Evolutionary conservation across 1,284 basidiomycete genomes (phyloP), one percentile per base, ranked within the genome.

Genomic region (Butyriboletus regius): DNA sequence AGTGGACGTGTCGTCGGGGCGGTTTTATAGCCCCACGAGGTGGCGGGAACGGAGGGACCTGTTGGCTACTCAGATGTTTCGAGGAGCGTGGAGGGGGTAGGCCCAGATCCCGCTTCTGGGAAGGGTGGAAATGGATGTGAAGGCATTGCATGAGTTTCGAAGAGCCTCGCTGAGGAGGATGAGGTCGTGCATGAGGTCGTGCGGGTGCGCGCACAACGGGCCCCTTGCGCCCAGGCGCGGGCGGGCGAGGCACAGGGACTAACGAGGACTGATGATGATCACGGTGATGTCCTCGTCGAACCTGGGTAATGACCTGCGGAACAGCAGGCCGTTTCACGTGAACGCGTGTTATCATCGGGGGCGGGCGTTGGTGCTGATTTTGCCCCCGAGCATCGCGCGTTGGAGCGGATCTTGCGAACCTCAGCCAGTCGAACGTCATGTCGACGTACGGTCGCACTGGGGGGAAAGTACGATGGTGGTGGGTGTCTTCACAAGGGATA

Each of bases 391-490:
- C 18, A 35, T 66, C 60, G 20, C 50, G 57, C 20, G 53, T n/a
- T 32, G 63, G 49, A 22, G 31, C 44, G 12, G 55, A 31, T 33
- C 35, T 56, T 49, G 55, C 55, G 45, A 67, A 61, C 40, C 55
- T 62, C 44, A 64, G 15, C 61, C 62, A 57, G 53, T 66, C 58
- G 45, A 66, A 62, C 10, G 65, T 44, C 64, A 63, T 65, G 42
- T 48, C 26, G 43, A 44, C 31, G 12, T 17, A 42, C 29, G 39
- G 50, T 55, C 18, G 35, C 29, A 47, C 46, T 53, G 56, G 50
- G 45, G 35, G 53, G 51, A 20, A 29, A 52, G 56, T 29, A 36
- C 15, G 48, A 48, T 32, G 50, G 43, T 43, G 54, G 35, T 43
- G 18, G 14, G 18, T 38, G 32, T 42, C 22, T 36, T 62, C 51